These are phyloP conservation scores for Protomyces inundatus DNA, from an alignment of 1,139 yeast species.

Conservation along the genomic window DNA sequence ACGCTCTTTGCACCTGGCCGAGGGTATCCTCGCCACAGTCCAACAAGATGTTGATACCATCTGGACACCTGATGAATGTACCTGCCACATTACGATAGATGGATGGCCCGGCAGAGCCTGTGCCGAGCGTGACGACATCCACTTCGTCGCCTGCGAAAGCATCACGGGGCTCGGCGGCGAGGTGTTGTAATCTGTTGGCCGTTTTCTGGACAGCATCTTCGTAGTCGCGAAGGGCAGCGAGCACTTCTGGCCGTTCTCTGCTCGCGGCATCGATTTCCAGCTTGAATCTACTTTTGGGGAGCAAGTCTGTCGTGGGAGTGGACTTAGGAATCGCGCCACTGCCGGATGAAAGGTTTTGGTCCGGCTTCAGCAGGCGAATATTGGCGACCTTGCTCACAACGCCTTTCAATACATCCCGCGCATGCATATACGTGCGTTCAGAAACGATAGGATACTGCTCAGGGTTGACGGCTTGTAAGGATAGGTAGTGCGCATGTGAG, in stretches of 20 bases:
- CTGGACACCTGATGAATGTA: constrained; percentile 5
- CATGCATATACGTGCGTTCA: neutral
- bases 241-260: neutral
- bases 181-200: neutral
- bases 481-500: neutral
- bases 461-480: neutral
- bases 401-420: neutral
- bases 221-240: neutral
- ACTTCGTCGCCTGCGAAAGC: constrained; percentile 43
- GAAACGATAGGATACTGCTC: neutral
- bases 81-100: constrained; percentile 55
- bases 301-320: too few species aligned
- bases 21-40: constrained; percentile 95
- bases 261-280: neutral
- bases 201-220: neutral
- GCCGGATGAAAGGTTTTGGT: neutral
- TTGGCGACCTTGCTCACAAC: neutral
- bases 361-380: neutral
- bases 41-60: constrained; percentile 43
- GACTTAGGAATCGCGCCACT: neutral
- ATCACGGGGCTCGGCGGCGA: neutral
- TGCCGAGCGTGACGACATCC: constrained; percentile 76
- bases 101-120: constrained; percentile 91
- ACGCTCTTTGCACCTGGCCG: constrained; percentile 63
- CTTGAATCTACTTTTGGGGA: neutral